Evolutionary conservation across 2,329 filamentous ascomycete species (phyloP).

Genomic region (Alternaria incomplexa): DNA sequence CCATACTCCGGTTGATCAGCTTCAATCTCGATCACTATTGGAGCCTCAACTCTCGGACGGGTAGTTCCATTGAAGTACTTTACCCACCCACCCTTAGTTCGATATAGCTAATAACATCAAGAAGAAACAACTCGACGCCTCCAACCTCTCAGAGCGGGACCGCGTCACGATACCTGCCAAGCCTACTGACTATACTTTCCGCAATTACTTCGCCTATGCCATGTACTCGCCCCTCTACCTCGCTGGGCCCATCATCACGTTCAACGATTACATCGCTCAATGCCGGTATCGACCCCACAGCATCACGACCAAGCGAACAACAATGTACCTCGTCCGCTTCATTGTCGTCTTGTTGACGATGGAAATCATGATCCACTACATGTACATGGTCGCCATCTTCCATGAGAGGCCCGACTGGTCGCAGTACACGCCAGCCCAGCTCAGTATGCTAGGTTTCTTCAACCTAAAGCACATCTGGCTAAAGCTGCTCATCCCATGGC

Average conservation of each 20-base stretch:
- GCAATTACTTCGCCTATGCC: conserved; percentile 87
- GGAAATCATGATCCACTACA: conserved; percentile 84
- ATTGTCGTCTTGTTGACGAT: conserved; percentile 80
- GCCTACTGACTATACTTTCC: conserved; percentile 73
- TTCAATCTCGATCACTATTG: conserved; percentile 98
- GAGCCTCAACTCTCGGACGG: conserved; percentile 70
- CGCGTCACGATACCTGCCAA: conserved; percentile 79
- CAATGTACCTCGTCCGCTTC: conserved; percentile 85
- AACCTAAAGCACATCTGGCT: conserved; percentile 98
- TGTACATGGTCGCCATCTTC: conserved; percentile 92
- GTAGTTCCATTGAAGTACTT: conserved; percentile 80
- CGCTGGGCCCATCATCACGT: conserved; percentile 90
- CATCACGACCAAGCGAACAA: conserved; percentile 72
- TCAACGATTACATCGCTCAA: conserved; percentile 97
- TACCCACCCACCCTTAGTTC: background rate
- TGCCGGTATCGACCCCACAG: conserved; percentile 74
- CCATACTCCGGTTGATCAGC: conserved; percentile 87
- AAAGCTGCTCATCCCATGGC: conserved; percentile 94
- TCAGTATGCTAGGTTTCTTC: conserved; percentile 91
- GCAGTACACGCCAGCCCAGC: conserved; percentile 82
- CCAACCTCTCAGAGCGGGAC: conserved; percentile 86
- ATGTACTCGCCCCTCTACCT: conserved; percentile 94
- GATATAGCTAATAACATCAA: conserved; percentile 70
- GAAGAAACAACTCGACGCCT: conserved; percentile 96
- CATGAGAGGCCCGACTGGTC: conserved; percentile 81